Evolutionary conservation across 2,329 filamentous ascomycete species (phyloP), one percentile per base, ranked within the genome.

Genomic region (Escovopsis weberi): DNA sequence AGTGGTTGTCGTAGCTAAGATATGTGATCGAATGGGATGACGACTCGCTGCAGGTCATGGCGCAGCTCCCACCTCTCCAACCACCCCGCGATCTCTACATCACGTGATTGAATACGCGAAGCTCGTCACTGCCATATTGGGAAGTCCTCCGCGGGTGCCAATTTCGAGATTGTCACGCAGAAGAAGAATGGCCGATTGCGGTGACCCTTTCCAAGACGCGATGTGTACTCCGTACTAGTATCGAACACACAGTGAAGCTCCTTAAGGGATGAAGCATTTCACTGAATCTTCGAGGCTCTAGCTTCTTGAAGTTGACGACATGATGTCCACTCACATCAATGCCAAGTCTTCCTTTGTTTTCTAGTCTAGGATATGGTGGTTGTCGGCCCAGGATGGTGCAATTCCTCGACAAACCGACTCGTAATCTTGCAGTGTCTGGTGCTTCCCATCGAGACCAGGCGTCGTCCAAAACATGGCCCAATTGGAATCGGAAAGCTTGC

Each of bases 391-490:
- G 7, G 74, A 79, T 11, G 78, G 78, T 46, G 70, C 62, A 32
- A 82, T 70, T 12, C 63, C 61, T 43, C 80, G 72, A 56, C 83
- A 88, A n/a, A 88, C 82, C 42, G 70, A 70, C 57, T 85, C 80
- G 54, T 87, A 88, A 56, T 87, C 82, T 45, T 60, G 58, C 47
- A 85, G 75, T 39, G 63, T 68, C 46, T 67, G 62, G 33, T 68
- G 63, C 45, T 73, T 69, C 38, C 74, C 64, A 37, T 76, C 65
- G 43, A 80, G 68, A 38, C 76, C 74, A 1, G 75, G 70, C 1
- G 83, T 91, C 2, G 91, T 98, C 88, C 91, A 98, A 56, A 98
- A 98, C 87, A 96, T 95, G 4, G 87, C 86, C 91, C 91, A 98
- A 51, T 88, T 81, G 38, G 75, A 84, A n/a, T 75, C 78, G 1